Evolutionary conservation across 306 rosid genomes (phyloP).

Genomic region (Castanea sativa): DNA sequence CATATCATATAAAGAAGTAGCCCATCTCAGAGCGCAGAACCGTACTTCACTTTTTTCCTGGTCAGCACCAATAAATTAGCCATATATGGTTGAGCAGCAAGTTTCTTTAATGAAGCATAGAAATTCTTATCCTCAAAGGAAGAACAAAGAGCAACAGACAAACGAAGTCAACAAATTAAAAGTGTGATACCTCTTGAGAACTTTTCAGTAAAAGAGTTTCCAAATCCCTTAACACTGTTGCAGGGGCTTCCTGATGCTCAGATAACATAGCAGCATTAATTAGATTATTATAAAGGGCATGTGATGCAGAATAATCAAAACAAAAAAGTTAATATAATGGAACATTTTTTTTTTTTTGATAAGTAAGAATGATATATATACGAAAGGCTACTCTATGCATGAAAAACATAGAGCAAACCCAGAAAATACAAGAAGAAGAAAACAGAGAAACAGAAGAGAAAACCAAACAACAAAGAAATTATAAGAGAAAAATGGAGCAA

Average conservation of each 20-base stretch:
- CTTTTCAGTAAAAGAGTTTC: conserved; percentile 68
- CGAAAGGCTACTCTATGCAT: too few species aligned
- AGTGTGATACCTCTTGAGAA: conserved; percentile 65
- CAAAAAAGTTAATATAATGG: background rate
- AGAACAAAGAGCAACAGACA: background rate
- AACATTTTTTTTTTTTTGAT: background rate
- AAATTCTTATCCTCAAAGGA: background rate
- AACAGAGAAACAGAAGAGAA: too few species aligned
- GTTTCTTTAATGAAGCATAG: background rate
- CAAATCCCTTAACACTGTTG: conserved; percentile 66
- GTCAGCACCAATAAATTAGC: conserved; percentile 31
- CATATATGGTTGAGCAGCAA: conserved; percentile 2
- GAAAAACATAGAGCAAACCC: too few species aligned
- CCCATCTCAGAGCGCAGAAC: conserved; percentile 90
- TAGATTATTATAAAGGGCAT: background rate
- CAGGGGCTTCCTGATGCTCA: conserved; percentile 66
- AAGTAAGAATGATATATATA: too few species aligned
- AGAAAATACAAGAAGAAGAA: too few species aligned
- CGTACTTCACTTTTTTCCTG: conserved; percentile 94
- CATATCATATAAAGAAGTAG: conserved; percentile 71
- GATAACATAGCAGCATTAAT: conserved; percentile 28
- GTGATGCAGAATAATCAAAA: conserved; percentile 17
- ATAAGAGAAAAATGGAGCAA: too few species aligned
- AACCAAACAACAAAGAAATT: too few species aligned
- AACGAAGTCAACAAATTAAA: conserved; percentile 8